phyloP scores from a whole-genome alignment of 1,284 basidiomycete genomes.

The Melampsora larici-populina region DNA sequence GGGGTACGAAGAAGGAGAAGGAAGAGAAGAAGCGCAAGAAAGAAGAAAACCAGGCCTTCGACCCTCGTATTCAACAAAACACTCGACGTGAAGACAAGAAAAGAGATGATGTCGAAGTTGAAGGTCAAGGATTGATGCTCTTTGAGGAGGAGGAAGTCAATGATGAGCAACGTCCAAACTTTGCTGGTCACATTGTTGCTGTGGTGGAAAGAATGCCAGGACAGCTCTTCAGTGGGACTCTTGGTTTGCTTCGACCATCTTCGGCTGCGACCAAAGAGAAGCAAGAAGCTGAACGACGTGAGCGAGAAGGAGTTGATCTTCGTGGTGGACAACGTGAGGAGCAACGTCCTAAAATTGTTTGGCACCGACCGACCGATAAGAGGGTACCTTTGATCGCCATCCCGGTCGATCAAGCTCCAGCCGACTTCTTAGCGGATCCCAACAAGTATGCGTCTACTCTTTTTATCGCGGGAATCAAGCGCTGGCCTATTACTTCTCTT shows the following conservation, averaged over 20 bases:
- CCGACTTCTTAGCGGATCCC: conserved; percentile 90
- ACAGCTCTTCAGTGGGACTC: conserved; percentile 94
- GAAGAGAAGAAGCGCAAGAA: conserved; percentile 99
- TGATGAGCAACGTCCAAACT: conserved; percentile 91
- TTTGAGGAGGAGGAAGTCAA: conserved; percentile 97
- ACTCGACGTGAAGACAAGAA: conserved; percentile 97
- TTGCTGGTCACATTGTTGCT: conserved; percentile 87
- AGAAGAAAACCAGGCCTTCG: conserved; percentile 94
- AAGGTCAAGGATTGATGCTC: conserved; percentile 91
- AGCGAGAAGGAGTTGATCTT: conserved; percentile 81
- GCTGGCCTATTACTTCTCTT: conserved; percentile 80
- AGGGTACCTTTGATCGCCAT: conserved; percentile 98
- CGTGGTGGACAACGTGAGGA: conserved; percentile 74
- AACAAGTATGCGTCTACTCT: conserved; percentile 84
- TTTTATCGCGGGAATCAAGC: conserved; percentile 98
- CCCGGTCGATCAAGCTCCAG: conserved; percentile 90
- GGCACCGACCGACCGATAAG: conserved; percentile 99
- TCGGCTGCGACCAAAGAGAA: conserved; percentile 99
- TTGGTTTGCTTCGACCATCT: conserved; percentile 90
- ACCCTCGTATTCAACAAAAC: conserved; percentile 63
- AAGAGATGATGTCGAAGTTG: conserved; percentile 99
- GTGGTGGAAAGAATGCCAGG: conserved; percentile 98
- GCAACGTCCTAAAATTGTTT: conserved; percentile 91
- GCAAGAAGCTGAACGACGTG: conserved; percentile 93
- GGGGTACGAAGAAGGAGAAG: conserved; percentile 99